A percentile compares a stretch with the other conserved stretches of the same genome.
These are phyloP conservation scores for Hypoxylon fragiforme DNA, from an alignment of 495 filamentous ascomycete genomes.

Conservation along the genomic window DNA sequence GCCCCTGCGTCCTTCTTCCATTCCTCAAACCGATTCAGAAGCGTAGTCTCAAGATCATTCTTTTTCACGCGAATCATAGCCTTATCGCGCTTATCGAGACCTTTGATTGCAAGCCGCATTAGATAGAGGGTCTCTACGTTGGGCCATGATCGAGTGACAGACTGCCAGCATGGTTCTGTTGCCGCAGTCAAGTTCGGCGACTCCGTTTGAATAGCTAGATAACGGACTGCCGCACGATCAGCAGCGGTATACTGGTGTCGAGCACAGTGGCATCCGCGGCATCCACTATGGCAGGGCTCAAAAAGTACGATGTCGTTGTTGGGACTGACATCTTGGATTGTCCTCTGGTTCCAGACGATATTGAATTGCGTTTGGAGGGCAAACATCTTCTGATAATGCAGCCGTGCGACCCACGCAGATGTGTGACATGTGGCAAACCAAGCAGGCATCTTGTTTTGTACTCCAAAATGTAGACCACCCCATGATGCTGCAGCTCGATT, in stretches of 20 bases:
- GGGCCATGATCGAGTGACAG: conserved; percentile 31
- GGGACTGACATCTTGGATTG: conserved; percentile 24
- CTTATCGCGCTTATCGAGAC: conserved; percentile 25
- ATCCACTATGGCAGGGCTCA: conserved; percentile 37
- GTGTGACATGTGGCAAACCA: conserved; percentile 32
- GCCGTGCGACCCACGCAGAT: conserved; percentile 20
- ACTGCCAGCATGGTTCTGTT: conserved; percentile 32
- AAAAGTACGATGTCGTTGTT: conserved; percentile 33
- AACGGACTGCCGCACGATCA: conserved; percentile 30
- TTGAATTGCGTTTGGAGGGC: neutral
- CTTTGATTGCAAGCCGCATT: conserved; percentile 33
- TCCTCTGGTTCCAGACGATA: neutral
- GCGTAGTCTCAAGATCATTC: conserved; percentile 11
- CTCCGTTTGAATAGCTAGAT: conserved; percentile 33
- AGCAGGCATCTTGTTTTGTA: conserved; percentile 24
- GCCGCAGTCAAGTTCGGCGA: conserved; percentile 8
- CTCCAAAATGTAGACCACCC: neutral
- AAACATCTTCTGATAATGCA: conserved; percentile 27
- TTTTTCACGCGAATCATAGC: conserved; percentile 36
- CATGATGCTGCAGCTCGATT: conserved; percentile 23
- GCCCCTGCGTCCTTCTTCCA: conserved; percentile 31
- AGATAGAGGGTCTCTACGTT: conserved; percentile 37
- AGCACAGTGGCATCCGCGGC: conserved; percentile 36
- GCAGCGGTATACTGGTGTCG: conserved; percentile 30
- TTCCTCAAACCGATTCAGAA: conserved; percentile 22